Conservation (phyloP, 805 yeast species). For the Blastobotrys americana region DNA sequence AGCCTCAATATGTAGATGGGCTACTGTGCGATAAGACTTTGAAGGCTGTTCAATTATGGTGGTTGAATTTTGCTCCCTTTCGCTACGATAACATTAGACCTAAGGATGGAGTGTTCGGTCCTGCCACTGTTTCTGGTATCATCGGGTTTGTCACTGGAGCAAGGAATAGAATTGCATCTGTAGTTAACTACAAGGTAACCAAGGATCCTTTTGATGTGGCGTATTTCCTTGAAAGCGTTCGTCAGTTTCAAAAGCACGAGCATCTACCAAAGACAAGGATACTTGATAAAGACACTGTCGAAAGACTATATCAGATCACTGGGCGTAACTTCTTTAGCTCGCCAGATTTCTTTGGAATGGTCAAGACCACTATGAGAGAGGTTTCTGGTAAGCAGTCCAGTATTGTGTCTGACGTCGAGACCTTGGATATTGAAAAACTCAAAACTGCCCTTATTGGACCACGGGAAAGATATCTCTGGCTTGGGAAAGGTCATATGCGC, state of each 20-base stretch:
- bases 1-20: slow-evolving; percentile 72
- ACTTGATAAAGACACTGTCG: slow-evolving; percentile 51
- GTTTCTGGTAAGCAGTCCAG: slow-evolving; percentile 35
- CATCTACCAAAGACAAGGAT: slow-evolving; percentile 45
- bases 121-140: slow-evolving; percentile 69
- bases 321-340: slow-evolving; percentile 30
- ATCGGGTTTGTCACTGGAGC: slow-evolving; percentile 70
- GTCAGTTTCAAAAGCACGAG: slow-evolving; percentile 69
- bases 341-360: slow-evolving; percentile 39
- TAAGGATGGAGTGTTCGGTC: slow-evolving; percentile 50
- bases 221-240: slow-evolving; percentile 57
- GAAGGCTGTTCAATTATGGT: slow-evolving; percentile 68
- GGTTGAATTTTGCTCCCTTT: slow-evolving; percentile 58
- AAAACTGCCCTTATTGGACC: slow-evolving; percentile 28
- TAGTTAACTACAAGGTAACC: slow-evolving; percentile 46
- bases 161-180: slow-evolving; percentile 54
- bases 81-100: slow-evolving; percentile 29
- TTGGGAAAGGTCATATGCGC: slow-evolving; percentile 41
- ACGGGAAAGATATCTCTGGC: slow-evolving; percentile 37
- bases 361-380: slow-evolving; percentile 69
- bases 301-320: slow-evolving; percentile 41
- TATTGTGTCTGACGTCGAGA: slow-evolving; percentile 29
- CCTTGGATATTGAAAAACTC: slow-evolving; percentile 31
- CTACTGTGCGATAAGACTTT: slow-evolving; percentile 72
- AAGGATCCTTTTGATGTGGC: slow-evolving; percentile 81